Evolutionary conservation across 2,329 filamentous ascomycete species (phyloP).

Genomic region (Nothopassalora personata): DNA sequence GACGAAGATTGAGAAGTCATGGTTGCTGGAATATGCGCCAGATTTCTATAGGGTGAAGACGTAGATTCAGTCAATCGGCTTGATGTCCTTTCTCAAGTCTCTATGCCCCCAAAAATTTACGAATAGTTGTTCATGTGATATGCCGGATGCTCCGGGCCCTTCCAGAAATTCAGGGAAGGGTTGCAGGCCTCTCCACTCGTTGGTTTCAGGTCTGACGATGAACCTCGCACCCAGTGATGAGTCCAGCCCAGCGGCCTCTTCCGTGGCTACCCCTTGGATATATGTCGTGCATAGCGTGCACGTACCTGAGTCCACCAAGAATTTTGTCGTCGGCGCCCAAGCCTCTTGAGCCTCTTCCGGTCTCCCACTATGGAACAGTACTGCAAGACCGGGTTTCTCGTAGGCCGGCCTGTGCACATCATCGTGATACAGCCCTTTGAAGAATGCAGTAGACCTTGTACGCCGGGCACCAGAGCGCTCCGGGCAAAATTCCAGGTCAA

Average conservation of each 20-base stretch:
- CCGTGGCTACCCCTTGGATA: background rate
- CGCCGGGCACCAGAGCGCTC: background rate
- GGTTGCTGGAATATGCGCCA: constrained; percentile 82
- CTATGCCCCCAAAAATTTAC: background rate
- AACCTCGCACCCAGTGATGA: background rate
- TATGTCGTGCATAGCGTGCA: background rate
- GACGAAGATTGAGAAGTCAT: constrained; percentile 89
- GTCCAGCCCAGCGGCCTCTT: background rate
- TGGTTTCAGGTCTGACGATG: background rate
- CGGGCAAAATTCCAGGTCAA: background rate
- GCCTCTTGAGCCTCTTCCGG: background rate
- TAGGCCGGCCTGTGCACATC: background rate
- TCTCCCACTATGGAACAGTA: background rate
- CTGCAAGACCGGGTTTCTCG: background rate
- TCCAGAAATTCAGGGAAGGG: background rate
- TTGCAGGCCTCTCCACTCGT: background rate
- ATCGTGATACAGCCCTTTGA: background rate
- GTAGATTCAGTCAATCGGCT: background rate
- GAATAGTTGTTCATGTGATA: background rate
- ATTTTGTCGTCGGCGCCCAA: background rate
- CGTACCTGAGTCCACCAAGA: background rate
- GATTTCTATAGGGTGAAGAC: constrained; percentile 65
- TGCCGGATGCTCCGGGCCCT: background rate
- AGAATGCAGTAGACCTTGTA: background rate
- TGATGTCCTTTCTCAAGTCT: background rate